A percentile compares a stretch with the other conserved stretches of the same genome.
Conservation (phyloP, 768 basidiomycete genomes). For the Xerocomellus chrysenteron region DNA sequence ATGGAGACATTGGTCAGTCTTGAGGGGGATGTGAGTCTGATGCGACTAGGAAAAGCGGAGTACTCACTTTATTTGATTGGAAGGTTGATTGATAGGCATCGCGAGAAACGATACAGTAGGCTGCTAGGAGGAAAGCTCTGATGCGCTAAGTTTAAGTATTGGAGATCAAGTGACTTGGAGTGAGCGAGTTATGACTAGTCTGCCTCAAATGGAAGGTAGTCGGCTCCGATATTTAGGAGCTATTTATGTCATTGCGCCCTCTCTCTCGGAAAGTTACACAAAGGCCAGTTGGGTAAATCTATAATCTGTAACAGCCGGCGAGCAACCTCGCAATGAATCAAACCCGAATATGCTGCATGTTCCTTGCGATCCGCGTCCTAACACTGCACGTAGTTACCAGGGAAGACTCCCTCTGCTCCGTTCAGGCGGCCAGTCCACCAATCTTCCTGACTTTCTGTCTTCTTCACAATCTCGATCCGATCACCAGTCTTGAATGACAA, state of each 20-base stretch:
- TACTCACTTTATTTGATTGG: constrained; percentile 82
- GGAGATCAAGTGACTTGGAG: neutral
- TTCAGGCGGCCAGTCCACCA: constrained; percentile 96
- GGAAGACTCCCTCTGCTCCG: constrained; percentile 86
- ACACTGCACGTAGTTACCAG: constrained; percentile 53
- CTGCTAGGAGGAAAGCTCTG: neutral
- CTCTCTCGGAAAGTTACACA: too few relatives aligned
- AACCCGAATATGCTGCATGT: neutral
- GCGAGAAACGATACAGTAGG: neutral
- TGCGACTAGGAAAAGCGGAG: neutral
- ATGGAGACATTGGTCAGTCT: constrained; percentile 97
- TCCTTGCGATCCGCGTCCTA: neutral
- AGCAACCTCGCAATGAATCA: neutral
- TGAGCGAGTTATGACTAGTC: neutral
- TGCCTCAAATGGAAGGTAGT: neutral
- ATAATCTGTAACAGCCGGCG: neutral
- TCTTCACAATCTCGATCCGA: constrained; percentile 85
- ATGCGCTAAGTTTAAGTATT: neutral
- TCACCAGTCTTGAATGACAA: constrained; percentile 88
- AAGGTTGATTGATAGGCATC: constrained; percentile 74
- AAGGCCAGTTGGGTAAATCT: neutral
- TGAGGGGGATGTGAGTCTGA: neutral
- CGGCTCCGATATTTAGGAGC: constrained; percentile 18
- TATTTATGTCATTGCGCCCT: constrained; percentile 5
- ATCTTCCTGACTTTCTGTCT: constrained; percentile 79